Evolutionary conservation across 2,329 filamentous ascomycete genomes (phyloP), one percentile per base, ranked within the genome.

Genomic region (Fusarium sp.): DNA sequence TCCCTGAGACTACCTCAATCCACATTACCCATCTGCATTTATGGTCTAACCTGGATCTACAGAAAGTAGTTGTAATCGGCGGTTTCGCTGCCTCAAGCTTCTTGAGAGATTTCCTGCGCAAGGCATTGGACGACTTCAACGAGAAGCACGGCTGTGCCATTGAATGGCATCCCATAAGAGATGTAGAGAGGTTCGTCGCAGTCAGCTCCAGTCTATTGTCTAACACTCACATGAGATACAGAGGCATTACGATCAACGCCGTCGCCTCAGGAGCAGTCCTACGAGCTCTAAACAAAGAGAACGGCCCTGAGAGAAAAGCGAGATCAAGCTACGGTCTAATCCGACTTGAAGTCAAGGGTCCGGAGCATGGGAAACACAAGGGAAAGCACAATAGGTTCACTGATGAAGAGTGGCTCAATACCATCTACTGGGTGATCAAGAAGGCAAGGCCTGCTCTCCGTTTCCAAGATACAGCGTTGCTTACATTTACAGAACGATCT

Each of bases 21-120:
- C 28, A 13, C 28, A 28, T 28, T 31, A 3, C 28, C 28, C 5
- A 31, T 31, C 10, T 10, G 3, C 9, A 10, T 28, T 28, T 28
- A 28, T 28, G 28, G 28, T 11, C 28, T 31, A 31, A 31, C 28
- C 10, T 11, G 3, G 4, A 49, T 28, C 3, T 8, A 15, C 9
- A 61, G 58, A 49, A 39, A 1, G 52, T 61, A 4, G n/a, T 61
- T 5, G 9, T 57, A 17, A 57, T 61, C n/a, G 44, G 58, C 5
- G 58, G 58, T 6, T 44, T 61, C 15, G 45, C 58, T 4, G 33
- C 15, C 6, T 50, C 46, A 4, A 3, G 6, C 1, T 57, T 31
- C 6, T 47, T 57, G 2, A 9, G 21, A 10, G 22, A 43, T 6
- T 50, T 33, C 19, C 8, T 57, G 14, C 3, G 21, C 6, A 14